A percentile compares a stretch with the other conserved stretches of the same genome.
These are phyloP conservation scores for Yamagishiella unicocca DNA, from an alignment of 139 green algal species.

Conservation along the genomic window DNA sequence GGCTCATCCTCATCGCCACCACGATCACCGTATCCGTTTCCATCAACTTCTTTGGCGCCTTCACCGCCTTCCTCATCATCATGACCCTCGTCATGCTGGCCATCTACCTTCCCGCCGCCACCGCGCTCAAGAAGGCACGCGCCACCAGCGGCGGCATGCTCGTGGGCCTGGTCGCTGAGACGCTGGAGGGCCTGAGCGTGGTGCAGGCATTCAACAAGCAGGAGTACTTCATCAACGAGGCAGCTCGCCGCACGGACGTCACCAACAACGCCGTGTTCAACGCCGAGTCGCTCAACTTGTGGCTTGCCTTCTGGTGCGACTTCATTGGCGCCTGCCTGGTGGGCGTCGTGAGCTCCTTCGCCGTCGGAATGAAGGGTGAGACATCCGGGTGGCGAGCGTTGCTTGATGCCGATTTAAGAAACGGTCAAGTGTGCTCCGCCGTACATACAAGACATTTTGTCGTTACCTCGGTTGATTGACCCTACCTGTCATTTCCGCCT, in stretches of 20 bases:
- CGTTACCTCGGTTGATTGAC: neutral
- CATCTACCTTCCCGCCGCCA: slow-evolving; percentile 75
- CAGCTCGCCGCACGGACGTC: slow-evolving; percentile 48
- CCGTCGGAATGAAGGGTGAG: slow-evolving; percentile 56
- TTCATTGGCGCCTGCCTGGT: slow-evolving; percentile 73
- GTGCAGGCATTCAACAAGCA: slow-evolving; percentile 69
- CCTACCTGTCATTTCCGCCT: neutral
- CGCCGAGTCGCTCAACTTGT: slow-evolving; percentile 73
- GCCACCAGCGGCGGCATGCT: slow-evolving; percentile 60
- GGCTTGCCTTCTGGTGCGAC: slow-evolving; percentile 79
- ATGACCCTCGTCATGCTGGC: slow-evolving; percentile 65
- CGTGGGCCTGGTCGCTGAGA: slow-evolving; percentile 72
- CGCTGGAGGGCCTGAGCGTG: slow-evolving; percentile 70
- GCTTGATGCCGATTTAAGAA: neutral
- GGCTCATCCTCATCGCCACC: slow-evolving; percentile 73
- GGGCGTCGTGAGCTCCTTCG: slow-evolving; percentile 67
- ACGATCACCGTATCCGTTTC: slow-evolving; percentile 69
- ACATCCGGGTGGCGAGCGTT: neutral
- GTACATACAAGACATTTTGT: neutral
- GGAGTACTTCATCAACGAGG: slow-evolving; percentile 56
- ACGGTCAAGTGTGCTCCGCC: neutral
- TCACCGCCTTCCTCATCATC: slow-evolving; percentile 66
- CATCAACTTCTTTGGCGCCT: slow-evolving; percentile 71
- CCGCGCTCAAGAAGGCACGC: slow-evolving; percentile 70
- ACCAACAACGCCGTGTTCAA: slow-evolving; percentile 65